Base-by-base conservation (phyloP, 441 rosid species). In the Bruguiera hainesii region DNA sequence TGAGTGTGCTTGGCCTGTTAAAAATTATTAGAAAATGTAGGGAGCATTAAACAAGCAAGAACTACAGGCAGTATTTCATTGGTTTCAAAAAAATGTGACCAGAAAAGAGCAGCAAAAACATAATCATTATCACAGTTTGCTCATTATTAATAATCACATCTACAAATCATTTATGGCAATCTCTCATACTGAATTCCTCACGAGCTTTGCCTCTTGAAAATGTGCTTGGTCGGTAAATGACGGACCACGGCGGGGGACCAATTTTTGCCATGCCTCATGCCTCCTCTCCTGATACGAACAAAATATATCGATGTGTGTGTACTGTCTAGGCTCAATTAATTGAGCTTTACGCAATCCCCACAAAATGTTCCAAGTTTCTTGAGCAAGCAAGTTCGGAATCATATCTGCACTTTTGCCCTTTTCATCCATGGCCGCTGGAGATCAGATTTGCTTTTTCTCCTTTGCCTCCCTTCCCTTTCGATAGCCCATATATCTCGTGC, bases 281-380 rank as follows among this genome's bases (percentile, higher is more conserved):
- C 48, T 42, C 48, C 16, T 42, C 48, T 11, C 48, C 48, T 0
- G 9, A 9, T 3, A 21, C 26, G 11, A 53, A 25, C 16, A 53
- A 23, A 25, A 53, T 6, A 10, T 53, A 53, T 53, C 3, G 0
- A n/a, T 11, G 18, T 42, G 18, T 42, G 18, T 42, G 48, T 13
- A 42, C 48, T 13, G 48, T 1, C 7, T 30, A 19, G 53, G 35
- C 64, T 68, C 61, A 2, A 71, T 67, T 80, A 2, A 71, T 67
- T 80, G 23, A 69, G 56, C 87, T 78, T 82, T 79, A 82, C 84
- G 89, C 87, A 74, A 80, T 70, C 80, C 75, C 77, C 11, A 56
- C 21, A 46, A 50, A 39, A n/a, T 66, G 76, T 79, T 70, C 79
- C 77, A 79, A 74, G 81, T 82, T 79, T 79, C 69, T 72, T 35